Percentiles rank a stretch among this genome's conserved stretches.
These are phyloP conservation scores for Suillus spraguei DNA, from an alignment of 768 basidiomycete species.

Conservation along the genomic window DNA sequence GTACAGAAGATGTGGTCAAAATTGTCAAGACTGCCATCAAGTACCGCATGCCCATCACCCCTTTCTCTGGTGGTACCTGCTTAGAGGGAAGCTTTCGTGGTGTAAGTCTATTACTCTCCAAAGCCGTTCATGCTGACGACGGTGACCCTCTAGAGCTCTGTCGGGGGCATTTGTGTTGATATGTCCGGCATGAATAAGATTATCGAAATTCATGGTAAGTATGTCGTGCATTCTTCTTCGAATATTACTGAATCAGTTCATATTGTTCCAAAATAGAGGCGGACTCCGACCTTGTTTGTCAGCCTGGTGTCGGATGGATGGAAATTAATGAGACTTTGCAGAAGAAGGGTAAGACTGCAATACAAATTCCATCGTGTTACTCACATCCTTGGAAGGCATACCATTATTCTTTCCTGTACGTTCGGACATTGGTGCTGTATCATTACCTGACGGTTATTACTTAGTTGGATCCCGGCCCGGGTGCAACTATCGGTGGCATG, in stretches of 20 bases:
- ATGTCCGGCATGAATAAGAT: constrained; percentile 80
- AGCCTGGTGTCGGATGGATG: constrained; percentile 73
- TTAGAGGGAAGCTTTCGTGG: constrained; percentile 77
- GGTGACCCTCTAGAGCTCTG: constrained; percentile 17
- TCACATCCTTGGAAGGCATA: constrained; percentile 48
- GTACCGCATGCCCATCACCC: constrained; percentile 74
- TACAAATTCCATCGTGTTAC: background rate
- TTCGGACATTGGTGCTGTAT: background rate
- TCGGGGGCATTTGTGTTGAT: constrained; percentile 79
- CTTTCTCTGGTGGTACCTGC: constrained; percentile 82
- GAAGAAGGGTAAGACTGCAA: constrained; percentile 48
- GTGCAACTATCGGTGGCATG: constrained; percentile 87
- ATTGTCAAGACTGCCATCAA: constrained; percentile 76
- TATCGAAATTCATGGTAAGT: constrained; percentile 68
- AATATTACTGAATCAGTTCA: background rate
- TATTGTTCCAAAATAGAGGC: constrained; percentile 43
- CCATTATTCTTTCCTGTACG: constrained; percentile 83
- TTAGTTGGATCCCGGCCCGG: constrained; percentile 76
- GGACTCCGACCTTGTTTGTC: constrained; percentile 75
- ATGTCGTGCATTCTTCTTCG: background rate
- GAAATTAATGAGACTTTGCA: constrained; percentile 69
- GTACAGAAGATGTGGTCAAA: constrained; percentile 81
- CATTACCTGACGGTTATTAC: background rate
- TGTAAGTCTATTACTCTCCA: constrained; percentile 40
- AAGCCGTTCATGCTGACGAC: background rate